phyloP scores from a whole-genome alignment of 2,329 filamentous ascomycete species.

The Aspergillus hiratsukae region DNA sequence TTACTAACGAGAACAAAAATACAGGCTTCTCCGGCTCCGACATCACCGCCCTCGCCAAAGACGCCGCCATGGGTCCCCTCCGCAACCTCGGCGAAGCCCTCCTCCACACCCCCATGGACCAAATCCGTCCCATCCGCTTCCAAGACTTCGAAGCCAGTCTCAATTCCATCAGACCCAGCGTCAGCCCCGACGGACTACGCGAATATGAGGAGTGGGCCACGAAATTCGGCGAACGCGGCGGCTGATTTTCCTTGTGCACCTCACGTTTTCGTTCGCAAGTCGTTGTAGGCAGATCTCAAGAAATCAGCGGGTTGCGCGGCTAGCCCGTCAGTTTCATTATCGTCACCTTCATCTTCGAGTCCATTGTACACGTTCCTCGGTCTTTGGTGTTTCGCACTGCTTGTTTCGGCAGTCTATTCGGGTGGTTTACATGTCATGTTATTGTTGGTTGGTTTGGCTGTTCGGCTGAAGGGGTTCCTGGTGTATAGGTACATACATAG shows the following conservation, averaged over 20 bases:
- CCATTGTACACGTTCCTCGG: not conserved
- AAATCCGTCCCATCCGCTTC: conserved; percentile 82
- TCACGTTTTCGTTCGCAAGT: not conserved
- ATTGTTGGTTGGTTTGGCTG: not conserved
- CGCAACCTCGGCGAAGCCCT: conserved; percentile 85
- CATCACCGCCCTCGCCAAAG: conserved; percentile 93
- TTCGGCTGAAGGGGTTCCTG: not conserved
- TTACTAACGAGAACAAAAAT: not conserved
- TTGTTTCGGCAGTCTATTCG: not conserved
- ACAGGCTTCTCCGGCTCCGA: conserved; percentile 95
- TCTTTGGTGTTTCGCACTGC: not conserved
- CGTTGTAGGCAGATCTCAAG: not conserved
- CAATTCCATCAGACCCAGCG: conserved; percentile 79
- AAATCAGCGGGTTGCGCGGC: not conserved
- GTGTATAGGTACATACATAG: not conserved
- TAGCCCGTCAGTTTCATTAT: too few species aligned
- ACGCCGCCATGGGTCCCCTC: conserved; percentile 94
- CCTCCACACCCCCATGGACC: conserved; percentile 86
- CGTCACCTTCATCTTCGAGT: not conserved
- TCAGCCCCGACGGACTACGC: conserved; percentile 77
- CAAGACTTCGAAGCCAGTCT: conserved; percentile 81
- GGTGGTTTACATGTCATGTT: not conserved
- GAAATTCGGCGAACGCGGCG: conserved; percentile 88
- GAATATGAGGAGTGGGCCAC: conserved; percentile 92
- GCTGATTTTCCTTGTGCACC: conserved; percentile 28